Base-by-base conservation (phyloP, 148 eudicot genomes). In the Camellia granthamiana region DNA sequence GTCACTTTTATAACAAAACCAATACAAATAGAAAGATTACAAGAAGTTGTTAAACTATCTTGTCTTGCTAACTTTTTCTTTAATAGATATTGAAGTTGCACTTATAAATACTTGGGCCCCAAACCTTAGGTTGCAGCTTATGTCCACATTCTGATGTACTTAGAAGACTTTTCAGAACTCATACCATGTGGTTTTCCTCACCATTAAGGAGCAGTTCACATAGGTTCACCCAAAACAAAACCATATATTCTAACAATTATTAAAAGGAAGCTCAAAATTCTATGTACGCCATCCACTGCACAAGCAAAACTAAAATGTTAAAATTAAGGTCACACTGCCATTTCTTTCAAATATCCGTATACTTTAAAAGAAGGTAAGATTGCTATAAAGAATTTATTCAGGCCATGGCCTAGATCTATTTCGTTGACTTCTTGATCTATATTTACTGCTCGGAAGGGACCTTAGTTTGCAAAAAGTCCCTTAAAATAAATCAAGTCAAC, bases 401-500 rank as follows among this genome's bases (percentile, higher is more conserved):
- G n/a, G 38, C 11, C 55, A n/a, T 9, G 16, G 9, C 42, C 7
- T 16, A n/a, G 18, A 59, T 61, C 46, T 8, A 18, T n/a, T 7
- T 59, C 66, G 56, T 12, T 41, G 5, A 75, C 59, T 75, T 58
- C 47, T 59, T 58, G 64, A 75, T 75, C 23, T 18, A 42, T 75
- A 16, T 41, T 75, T 74, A 41, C 77, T 15, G 30, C 49, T 74
- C 77, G 23, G 11, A 14, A 47, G 12, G 63, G 43, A 74, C 18
- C 4, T 54, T 23, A 68, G 46, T 68, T 43, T 42, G n/a, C 49
- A 15, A 44, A n/a, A 14, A 41, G 4, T 16, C 47, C 51, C 51
- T 43, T 42, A 2, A 69, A 69, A 69, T 15, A 69, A 14, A 69
- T 14, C 10, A 7, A 69, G 51, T 43, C 70, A 13, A 43, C 55